Percentiles rank a stretch among this genome's conserved stretches.
Evolutionary conservation across 129 eudicot genomes (phyloP).

Genomic region (Escallonia herrerae): DNA sequence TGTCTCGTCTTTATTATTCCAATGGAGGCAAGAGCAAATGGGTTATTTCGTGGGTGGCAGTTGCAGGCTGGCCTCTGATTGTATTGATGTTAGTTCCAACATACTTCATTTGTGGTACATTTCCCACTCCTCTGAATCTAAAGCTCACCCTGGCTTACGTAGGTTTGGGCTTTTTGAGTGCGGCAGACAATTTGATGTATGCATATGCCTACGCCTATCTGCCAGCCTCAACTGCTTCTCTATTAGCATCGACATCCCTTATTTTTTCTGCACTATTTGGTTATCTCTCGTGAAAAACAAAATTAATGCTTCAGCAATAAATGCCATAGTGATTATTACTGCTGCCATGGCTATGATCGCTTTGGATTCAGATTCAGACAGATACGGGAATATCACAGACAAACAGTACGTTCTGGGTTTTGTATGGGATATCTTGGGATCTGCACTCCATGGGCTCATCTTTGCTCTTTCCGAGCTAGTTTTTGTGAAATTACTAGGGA

Average conservation of each 20-base stretch:
- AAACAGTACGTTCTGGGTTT: constrained; percentile 63
- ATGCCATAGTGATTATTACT: constrained; percentile 67
- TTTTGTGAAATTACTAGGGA: constrained; percentile 52
- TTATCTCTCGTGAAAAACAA: constrained; percentile 62
- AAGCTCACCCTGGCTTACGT: constrained; percentile 51
- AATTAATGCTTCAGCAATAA: constrained; percentile 62
- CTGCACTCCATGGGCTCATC: constrained; percentile 86
- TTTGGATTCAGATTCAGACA: constrained; percentile 70
- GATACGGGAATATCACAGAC: constrained; percentile 42
- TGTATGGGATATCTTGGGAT: constrained; percentile 70
- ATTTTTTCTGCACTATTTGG: constrained; percentile 76
- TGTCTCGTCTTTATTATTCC: constrained; percentile 77
- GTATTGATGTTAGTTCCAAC: constrained; percentile 52
- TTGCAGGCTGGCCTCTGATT: constrained; percentile 87
- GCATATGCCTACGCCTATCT: constrained; percentile 91
- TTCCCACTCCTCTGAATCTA: constrained; percentile 60
- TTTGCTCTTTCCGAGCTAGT: constrained; percentile 88
- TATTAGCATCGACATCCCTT: constrained; percentile 72
- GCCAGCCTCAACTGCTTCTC: constrained; percentile 92
- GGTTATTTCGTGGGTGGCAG: constrained; percentile 86
- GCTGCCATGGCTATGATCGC: constrained; percentile 86
- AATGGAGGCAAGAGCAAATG: constrained; percentile 92
- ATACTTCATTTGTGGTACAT: constrained; percentile 47
- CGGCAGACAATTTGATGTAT: constrained; percentile 85
- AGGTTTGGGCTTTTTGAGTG: constrained; percentile 69